Conservation (phyloP, 768 basidiomycete species). For the Tulasnella sp. region DNA sequence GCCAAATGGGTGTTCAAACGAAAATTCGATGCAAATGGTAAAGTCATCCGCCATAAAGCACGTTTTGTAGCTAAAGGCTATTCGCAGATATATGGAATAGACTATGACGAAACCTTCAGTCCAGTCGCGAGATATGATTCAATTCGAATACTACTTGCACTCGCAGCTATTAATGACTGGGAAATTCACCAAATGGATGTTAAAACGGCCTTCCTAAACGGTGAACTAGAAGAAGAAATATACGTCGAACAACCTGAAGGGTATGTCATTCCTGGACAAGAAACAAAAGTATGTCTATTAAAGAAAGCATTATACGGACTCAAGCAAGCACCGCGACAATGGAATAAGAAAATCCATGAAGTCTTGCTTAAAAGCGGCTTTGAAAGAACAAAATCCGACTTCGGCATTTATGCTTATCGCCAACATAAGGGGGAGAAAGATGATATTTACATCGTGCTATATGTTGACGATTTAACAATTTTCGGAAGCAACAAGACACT, state of each 20-base stretch:
- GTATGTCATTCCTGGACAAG: not conserved
- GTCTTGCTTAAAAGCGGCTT: not conserved
- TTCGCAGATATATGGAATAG: conserved; percentile 20
- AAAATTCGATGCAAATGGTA: conserved; percentile 20
- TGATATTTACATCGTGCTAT: not conserved
- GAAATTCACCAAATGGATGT: conserved; percentile 14
- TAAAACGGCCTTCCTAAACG: conserved; percentile 14
- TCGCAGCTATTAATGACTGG: conserved; percentile 2
- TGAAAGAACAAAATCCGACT: not conserved
- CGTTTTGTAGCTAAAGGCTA: conserved; percentile 22
- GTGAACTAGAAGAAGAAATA: conserved; percentile 10
- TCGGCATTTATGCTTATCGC: not conserved
- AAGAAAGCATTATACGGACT: conserved; percentile 14
- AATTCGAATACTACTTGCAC: not conserved
- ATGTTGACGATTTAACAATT: not conserved
- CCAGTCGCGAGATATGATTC: conserved; percentile 9
- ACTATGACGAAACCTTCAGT: conserved; percentile 20
- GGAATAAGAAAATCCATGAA: conserved; percentile 13
- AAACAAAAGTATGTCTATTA: not conserved
- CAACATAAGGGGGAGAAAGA: not conserved
- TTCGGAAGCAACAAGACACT: not conserved
- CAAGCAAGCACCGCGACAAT: conserved; percentile 12
- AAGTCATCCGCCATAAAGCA: conserved; percentile 19
- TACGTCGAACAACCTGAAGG: conserved; percentile 16
- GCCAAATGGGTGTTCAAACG: conserved; percentile 20